These are phyloP conservation scores for Sechiopsis laciniata DNA, from an alignment of 306 rosid genomes.

Conservation along the genomic window DNA sequence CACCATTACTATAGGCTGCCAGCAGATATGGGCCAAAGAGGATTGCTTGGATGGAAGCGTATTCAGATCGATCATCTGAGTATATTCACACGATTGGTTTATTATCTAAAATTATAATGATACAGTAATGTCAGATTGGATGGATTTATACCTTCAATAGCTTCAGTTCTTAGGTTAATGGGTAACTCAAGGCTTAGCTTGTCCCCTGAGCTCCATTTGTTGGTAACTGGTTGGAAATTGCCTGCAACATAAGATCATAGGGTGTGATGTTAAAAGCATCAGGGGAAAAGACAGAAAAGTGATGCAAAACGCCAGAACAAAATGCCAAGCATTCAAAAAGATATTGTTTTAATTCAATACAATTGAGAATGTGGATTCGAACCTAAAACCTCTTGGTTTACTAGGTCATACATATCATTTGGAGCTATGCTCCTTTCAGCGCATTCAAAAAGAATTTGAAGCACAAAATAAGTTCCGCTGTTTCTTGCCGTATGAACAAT, in stretches of 20 bases:
- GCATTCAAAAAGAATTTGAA: neutral
- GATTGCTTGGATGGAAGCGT: slow-evolving; percentile 60
- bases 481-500: neutral
- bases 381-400: too few species aligned
- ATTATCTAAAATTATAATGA: slow-evolving; percentile 15
- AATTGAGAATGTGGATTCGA: too few species aligned
- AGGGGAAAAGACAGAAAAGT: neutral
- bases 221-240: slow-evolving; percentile 42
- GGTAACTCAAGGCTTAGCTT: slow-evolving; percentile 61
- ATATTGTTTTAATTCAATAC: too few species aligned
- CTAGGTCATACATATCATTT: too few species aligned
- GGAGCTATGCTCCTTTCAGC: too few species aligned
- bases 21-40: slow-evolving; percentile 79
- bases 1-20: slow-evolving; percentile 47
- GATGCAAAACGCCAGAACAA: neutral
- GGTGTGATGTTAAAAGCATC: neutral
- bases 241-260: slow-evolving; percentile 36
- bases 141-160: slow-evolving; percentile 51
- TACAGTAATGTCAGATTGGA: neutral
- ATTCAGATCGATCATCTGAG: slow-evolving; percentile 72
- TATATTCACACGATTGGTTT: slow-evolving; percentile 25
- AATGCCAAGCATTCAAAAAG: neutral
- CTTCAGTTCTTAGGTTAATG: slow-evolving; percentile 54
- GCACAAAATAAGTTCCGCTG: neutral
- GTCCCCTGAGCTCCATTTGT: slow-evolving; percentile 57